A percentile compares a stretch with the other conserved stretches of the same genome.
phyloP scores from a whole-genome alignment of 352 stramenopile genomes.

The Pseudoperonospora humuli region DNA sequence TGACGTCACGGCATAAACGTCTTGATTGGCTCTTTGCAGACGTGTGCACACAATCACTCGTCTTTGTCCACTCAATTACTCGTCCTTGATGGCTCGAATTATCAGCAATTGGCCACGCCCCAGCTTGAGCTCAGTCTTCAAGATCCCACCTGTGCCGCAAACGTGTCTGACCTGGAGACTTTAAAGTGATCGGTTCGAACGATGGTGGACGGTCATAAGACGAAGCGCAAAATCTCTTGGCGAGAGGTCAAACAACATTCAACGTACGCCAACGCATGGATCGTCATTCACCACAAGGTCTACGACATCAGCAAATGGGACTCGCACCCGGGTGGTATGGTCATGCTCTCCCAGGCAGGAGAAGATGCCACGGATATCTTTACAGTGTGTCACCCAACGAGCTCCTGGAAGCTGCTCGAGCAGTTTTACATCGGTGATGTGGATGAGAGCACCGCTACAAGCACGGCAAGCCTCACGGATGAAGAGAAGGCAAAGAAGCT shows the following conservation, averaged over 20 bases:
- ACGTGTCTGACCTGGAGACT: neutral
- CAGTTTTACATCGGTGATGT: slow-evolving; percentile 96
- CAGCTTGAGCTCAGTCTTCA: slow-evolving; percentile 23
- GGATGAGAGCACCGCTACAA: slow-evolving; percentile 57
- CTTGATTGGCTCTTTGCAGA: slow-evolving; percentile 5
- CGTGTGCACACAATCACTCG: too few species aligned
- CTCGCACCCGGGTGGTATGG: slow-evolving; percentile 79
- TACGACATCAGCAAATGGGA: slow-evolving; percentile 87
- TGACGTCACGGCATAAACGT: slow-evolving; percentile 27
- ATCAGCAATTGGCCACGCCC: too few species aligned
- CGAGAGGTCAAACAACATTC: slow-evolving; percentile 74
- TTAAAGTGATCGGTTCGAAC: neutral
- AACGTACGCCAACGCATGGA: slow-evolving; percentile 69
- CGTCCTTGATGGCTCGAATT: too few species aligned
- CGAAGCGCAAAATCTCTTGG: slow-evolving; percentile 62
- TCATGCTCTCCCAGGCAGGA: slow-evolving; percentile 96
- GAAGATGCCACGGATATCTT: slow-evolving; percentile 99
- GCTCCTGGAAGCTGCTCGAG: slow-evolving; percentile 91
- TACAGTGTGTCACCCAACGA: slow-evolving; percentile 93
- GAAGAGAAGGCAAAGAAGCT: slow-evolving; percentile 36
- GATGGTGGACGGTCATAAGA: slow-evolving; percentile 65
- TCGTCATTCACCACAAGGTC: slow-evolving; percentile 89
- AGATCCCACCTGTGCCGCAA: slow-evolving; percentile 14
- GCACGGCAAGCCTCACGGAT: slow-evolving; percentile 26
- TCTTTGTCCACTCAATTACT: too few species aligned